phyloP scores from a whole-genome alignment of 108 stramenopile genomes.

The Skeletonema tropicum region DNA sequence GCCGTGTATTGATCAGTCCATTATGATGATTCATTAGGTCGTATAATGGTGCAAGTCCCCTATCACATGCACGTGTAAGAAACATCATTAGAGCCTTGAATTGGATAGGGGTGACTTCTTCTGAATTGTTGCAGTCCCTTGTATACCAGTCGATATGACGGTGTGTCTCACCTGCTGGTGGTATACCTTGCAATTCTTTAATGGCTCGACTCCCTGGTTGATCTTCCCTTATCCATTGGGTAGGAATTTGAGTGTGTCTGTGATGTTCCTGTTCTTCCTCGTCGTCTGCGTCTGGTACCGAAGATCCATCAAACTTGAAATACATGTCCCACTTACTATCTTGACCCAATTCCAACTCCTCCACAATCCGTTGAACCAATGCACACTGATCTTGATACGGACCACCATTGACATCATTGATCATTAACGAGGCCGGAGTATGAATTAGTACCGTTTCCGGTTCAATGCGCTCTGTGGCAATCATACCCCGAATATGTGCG shows the following conservation, averaged over 20 bases:
- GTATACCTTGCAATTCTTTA: conserved; percentile 41
- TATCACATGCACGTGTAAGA: conserved; percentile 36
- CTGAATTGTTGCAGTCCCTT: not conserved
- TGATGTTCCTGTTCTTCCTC: not conserved
- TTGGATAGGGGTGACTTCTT: conserved; percentile 5
- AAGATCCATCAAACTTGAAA: conserved; percentile 42
- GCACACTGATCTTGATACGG: conserved; percentile 8
- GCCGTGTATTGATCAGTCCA: conserved; percentile 43
- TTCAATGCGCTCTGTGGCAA: conserved; percentile 38
- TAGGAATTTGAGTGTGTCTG: conserved; percentile 19
- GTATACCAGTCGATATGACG: conserved; percentile 31
- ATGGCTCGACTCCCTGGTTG: conserved; percentile 20
- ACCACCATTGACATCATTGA: not conserved
- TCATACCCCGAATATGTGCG: conserved; percentile 33
- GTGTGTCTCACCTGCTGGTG: conserved; percentile 42
- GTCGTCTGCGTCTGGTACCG: not conserved
- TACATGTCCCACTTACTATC: conserved; percentile 41
- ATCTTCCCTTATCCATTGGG: conserved; percentile 25
- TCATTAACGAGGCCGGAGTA: conserved; percentile 24
- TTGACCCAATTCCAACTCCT: conserved; percentile 32
- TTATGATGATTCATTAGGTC: conserved; percentile 59
- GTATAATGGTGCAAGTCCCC: conserved; percentile 44
- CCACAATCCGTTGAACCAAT: conserved; percentile 9
- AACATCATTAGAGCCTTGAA: conserved; percentile 35
- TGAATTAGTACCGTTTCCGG: conserved; percentile 41